Evolutionary conservation across 1,139 yeast genomes (phyloP).

Genomic region (Lodderomyces beijingensis): DNA sequence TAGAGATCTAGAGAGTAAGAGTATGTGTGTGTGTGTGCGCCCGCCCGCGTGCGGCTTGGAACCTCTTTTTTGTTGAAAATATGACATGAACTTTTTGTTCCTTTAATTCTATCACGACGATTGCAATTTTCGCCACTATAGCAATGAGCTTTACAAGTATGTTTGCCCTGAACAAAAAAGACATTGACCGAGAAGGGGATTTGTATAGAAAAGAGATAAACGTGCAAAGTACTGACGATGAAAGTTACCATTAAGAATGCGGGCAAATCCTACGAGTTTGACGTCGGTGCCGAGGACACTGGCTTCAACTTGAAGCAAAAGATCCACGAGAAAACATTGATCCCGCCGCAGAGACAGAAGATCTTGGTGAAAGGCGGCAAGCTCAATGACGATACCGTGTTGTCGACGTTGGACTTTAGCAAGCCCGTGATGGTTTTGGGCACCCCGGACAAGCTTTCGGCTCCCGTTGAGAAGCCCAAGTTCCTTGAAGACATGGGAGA

Average conservation of each 20-base stretch:
- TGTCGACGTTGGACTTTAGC: slow-evolving; percentile 50
- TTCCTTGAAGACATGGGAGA: slow-evolving; percentile 67
- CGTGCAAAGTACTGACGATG: slow-evolving; percentile 6
- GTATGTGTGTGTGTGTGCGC: too few relatives aligned
- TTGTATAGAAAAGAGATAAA: too few relatives aligned
- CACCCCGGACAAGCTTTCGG: slow-evolving; percentile 70
- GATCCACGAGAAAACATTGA: slow-evolving; percentile 69
- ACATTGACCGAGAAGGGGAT: too few relatives aligned
- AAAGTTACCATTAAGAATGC: slow-evolving; percentile 66
- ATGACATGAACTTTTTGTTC: too few relatives aligned
- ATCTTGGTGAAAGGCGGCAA: slow-evolving; percentile 88
- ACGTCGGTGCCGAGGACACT: slow-evolving; percentile 49
- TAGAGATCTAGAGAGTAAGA: too few relatives aligned
- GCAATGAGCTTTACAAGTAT: too few relatives aligned
- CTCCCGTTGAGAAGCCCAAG: slow-evolving; percentile 52
- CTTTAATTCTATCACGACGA: too few relatives aligned
- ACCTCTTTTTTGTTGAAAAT: too few relatives aligned
- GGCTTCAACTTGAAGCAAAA: slow-evolving; percentile 72
- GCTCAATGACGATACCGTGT: slow-evolving; percentile 57
- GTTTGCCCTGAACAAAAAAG: too few relatives aligned
- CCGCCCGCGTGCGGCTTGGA: too few relatives aligned
- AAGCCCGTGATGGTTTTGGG: slow-evolving; percentile 88
- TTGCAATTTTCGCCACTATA: too few relatives aligned
- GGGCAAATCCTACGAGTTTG: slow-evolving; percentile 75
- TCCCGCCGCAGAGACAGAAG: slow-evolving; percentile 86